Conservation (phyloP, 1,284 basidiomycete genomes). For the Phlebopus sp. region DNA sequence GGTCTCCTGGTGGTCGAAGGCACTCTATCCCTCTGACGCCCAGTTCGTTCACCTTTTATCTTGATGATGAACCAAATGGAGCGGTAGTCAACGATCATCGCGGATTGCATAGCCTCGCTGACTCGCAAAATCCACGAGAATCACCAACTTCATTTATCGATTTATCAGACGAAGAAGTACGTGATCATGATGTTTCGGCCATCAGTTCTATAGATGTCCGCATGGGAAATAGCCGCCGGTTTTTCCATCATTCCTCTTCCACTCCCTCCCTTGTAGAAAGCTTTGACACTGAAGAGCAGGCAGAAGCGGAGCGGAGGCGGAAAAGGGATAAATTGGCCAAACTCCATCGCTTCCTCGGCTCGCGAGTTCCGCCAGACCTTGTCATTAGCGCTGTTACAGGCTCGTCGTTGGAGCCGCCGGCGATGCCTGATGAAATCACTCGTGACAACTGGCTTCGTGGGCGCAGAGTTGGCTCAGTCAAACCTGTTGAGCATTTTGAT, state of each 20-base stretch:
- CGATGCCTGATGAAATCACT: conserved; percentile 19
- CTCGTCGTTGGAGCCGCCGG: conserved; percentile 42
- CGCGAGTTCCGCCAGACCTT: conserved; percentile 66
- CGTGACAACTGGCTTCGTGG: conserved; percentile 11
- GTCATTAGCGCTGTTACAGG: conserved; percentile 50
- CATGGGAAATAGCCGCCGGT: conserved; percentile 19
- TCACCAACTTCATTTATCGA: conserved; percentile 63
- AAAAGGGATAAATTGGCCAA: conserved; percentile 74
- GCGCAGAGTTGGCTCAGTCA: conserved; percentile 40
- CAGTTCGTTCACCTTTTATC: conserved; percentile 33
- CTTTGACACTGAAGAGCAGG: conserved; percentile 48
- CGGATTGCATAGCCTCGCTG: conserved; percentile 5
- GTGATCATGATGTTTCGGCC: conserved; percentile 22
- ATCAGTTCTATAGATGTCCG: conserved; percentile 10
- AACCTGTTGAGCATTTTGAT: conserved; percentile 52
- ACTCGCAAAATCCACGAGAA: conserved; percentile 12
- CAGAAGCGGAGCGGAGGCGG: conserved; percentile 58
- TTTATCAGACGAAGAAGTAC: conserved; percentile 57
- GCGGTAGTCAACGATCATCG: conserved; percentile 4
- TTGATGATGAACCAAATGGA: conserved; percentile 11
- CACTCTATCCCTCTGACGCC: conserved; percentile 51
- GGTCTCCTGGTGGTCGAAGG: conserved; percentile 37
- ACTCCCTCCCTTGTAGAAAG: conserved; percentile 48
- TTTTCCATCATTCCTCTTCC: conserved; percentile 31
- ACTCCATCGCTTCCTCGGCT: conserved; percentile 77